Base-by-base conservation (phyloP, 768 basidiomycete genomes). In the Collybiopsis luxurians region DNA sequence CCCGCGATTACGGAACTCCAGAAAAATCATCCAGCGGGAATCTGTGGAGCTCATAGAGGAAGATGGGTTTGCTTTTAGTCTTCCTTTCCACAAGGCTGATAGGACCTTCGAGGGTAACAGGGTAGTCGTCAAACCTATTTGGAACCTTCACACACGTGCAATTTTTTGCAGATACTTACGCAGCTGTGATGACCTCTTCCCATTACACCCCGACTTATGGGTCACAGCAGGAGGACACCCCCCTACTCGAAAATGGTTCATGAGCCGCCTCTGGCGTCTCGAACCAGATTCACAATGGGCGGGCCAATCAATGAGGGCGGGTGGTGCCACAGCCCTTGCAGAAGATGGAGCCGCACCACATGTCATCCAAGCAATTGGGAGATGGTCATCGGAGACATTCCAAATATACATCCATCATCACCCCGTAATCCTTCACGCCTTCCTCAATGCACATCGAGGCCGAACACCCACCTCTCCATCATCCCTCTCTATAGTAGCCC, bases 241-340 rank as follows among this genome's bases (percentile, higher is more conserved):
- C 0, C 73, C 73, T 0, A 69, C 66, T 0, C 58, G 65, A 12
- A 4, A 47, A 1, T 74, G 73, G 73, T 72, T 72, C 58, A 39
- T 63, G 9, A 21, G 23, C 4, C 59, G 64, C 7, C 39, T 73
- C 9, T 54, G 57, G 4, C 4, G 23, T 5, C 26, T 59, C 36
- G 57, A 67, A 46, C 57, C 63, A 5, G 39, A 56, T 44, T 38
- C 53, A 9, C 28, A 52, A 36, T 21, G 61, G 21, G 49, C 58
- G 15, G 71, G 70, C 4, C 71, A 72, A 48, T 70, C 69, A 3
- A 5, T 70, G 19, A 69, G 70, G 38, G 50, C 70, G 2, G 71
- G 72, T 9, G 70, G 71, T 15, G 70, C 72, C 0, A 73, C 72
- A 1, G 56, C 43, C 30, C 60, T 66, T 11, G 72, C 70, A 0